Percentiles rank a stretch among this genome's conserved stretches.
Evolutionary conservation across 345 rosid species (phyloP).

Genomic region (Capsella bursapastoris): DNA sequence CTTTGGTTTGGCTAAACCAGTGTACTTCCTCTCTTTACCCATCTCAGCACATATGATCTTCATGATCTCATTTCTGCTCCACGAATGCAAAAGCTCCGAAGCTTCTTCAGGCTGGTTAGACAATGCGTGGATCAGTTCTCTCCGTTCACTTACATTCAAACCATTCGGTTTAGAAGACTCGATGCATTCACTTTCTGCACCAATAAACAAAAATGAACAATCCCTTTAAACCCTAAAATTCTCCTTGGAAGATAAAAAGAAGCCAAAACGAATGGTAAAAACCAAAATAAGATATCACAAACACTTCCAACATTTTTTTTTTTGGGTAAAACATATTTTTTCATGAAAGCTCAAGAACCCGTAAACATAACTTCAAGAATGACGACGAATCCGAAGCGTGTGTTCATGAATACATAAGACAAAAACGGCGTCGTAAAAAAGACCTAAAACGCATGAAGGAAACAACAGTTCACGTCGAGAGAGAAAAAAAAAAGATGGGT

Average conservation of each 20-base stretch:
- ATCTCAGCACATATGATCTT: conserved; percentile 90
- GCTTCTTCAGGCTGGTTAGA: conserved; percentile 70
- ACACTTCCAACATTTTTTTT: neutral
- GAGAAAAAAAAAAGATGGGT: no score
- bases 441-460: conserved; percentile 37
- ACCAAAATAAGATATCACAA: neutral
- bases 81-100: conserved; percentile 71
- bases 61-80: conserved; percentile 96
- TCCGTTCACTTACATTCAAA: conserved; percentile 75
- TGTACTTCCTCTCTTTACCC: conserved; percentile 99
- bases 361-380: neutral
- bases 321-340: neutral
- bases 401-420: neutral
- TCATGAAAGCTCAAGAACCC: neutral
- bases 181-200: conserved; percentile 22
- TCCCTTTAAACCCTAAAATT: conserved; percentile 24
- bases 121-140: conserved; percentile 80
- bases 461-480: conserved; percentile 28
- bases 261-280: neutral
- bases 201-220: neutral
- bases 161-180: conserved; percentile 22
- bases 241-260: neutral
- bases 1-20: conserved; percentile 87
- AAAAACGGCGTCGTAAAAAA: conserved; percentile 20
- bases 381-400: conserved; percentile 25